Base-by-base conservation (phyloP, 495 filamentous ascomycete genomes). In the Aspergillus sparsus region DNA sequence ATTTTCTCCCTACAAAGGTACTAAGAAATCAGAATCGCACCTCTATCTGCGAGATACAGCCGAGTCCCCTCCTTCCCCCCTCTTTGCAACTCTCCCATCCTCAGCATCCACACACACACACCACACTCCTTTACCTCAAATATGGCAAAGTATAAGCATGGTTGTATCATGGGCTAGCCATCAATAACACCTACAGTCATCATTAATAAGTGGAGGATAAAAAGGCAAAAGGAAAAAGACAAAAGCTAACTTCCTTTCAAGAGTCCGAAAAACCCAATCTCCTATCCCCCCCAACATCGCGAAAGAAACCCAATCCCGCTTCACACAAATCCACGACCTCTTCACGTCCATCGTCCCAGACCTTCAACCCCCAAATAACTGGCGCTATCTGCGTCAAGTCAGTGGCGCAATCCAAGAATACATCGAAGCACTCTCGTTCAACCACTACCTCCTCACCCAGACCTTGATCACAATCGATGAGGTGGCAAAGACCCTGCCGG, bases 1-100 rank as follows among this genome's bases (percentile, higher is more conserved):
- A 97, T 98, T 58, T 98, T 98, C 75, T 85, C 92, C 4, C 77
- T 97, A 15, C 94, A 97, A 75, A 85, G 93, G 90, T 93, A 85
- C 18, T 35, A 34, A 49, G 13, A 13, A 18, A 49, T 6, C 50
- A 8, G 15, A 8, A 5, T 15, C 39, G 15, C 39, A 11, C 6
- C n/a, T 41, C 37, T 41, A 10, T 11, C 5, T 11, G 37, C 37
- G 37, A 7, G n/a, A 41, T 41, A 41, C 37, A 41, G 1, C 21
- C 21, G 3, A 27, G 21, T 27, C 21, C 21, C 21, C 3, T 3
- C 21, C 3, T 3, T 3, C 21, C 21, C 21, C 21, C 21, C 21
- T 27, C 21, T 27, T 27, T 27, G 3, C 21, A 27, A 27, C 21
- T 27, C 21, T 27, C 21, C 21, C 21, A 27, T 27, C 21, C 21